Base-by-base conservation (phyloP, 768 basidiomycete species). In the Favolaschia claudopus region DNA sequence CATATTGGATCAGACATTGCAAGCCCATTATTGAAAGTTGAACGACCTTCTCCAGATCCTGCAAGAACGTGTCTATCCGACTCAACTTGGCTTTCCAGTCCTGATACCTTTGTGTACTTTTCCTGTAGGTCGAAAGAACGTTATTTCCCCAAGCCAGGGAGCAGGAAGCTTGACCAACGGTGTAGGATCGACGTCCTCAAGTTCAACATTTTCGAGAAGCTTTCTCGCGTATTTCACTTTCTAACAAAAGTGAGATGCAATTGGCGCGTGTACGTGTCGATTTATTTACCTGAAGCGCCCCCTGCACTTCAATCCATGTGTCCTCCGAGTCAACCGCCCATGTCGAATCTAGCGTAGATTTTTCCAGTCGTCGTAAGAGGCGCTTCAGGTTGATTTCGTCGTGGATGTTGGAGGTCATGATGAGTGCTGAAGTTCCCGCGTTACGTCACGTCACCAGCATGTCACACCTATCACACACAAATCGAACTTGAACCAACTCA, bases 321-420 rank as follows among this genome's bases (percentile, higher is more conserved):
- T 72, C 67, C 17, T 69, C 66, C 3, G 56, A 47, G 20, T 47
- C 57, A n/a, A 67, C 66, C 49, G 70, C 68, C 79, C 76, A 81
- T 52, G 73, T 71, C 20, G 67, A 70, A 38, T 78, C 78, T 55
- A 62, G 73, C 0, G 83, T 72, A 10, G 81, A 77, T 65, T 82
- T 84, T 55, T 92, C 88, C 0, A 93, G 79, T 53, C 85, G 71
- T 39, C 81, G 78, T 5, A 92, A 71, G 7, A 92, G 79, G 45
- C 88, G 80, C 10, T 74, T 73, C 9, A 92, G 76, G 71, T 92
- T 92, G 13, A 92, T 83, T 63, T 84, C 82, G 74, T 92, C 88
- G 56, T 89, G 90, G 39, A 27, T 31, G 54, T 61, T 49, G 6
- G 32, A 24, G 36, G 40, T 14, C 60, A 61, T 61, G 20, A 14